Evolutionary conservation across 495 filamentous ascomycete genomes (phyloP).

Genomic region (Xylaria bambusicola): DNA sequence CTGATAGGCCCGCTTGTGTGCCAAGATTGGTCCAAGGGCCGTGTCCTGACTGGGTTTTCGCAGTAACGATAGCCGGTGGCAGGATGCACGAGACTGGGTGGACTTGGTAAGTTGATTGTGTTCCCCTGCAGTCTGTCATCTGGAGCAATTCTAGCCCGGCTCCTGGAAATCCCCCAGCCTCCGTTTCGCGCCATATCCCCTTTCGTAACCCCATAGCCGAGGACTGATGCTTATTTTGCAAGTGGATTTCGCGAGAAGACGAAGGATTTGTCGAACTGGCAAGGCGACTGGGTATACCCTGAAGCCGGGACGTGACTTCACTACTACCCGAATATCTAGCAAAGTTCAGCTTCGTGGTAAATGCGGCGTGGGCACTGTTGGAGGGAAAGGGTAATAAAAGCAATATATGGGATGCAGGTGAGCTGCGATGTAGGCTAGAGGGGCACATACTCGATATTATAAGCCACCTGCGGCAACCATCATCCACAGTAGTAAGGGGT

Average conservation of each 20-base stretch:
- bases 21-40: not conserved
- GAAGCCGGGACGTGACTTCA: conserved; percentile 1
- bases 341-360: not conserved
- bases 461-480: not conserved
- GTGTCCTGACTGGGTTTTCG: not conserved
- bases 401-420: too few species aligned
- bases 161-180: not conserved
- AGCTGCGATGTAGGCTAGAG: not conserved
- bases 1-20: not conserved
- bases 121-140: not conserved
- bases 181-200: not conserved
- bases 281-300: conserved; percentile 43
- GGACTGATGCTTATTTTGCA: conserved; percentile 5
- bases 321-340: not conserved
- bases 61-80: conserved; percentile 51
- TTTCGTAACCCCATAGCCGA: not conserved
- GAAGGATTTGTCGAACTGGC: conserved; percentile 59
- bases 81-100: conserved; percentile 60
- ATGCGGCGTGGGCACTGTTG: not conserved
- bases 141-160: not conserved
- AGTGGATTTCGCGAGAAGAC: conserved; percentile 57
- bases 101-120: conserved; percentile 35
- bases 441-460: not conserved
- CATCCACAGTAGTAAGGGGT: not conserved
- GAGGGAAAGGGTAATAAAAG: too few species aligned